These are phyloP conservation scores for Tylopilus sp. DNA, from an alignment of 768 basidiomycete genomes.

Conservation along the genomic window DNA sequence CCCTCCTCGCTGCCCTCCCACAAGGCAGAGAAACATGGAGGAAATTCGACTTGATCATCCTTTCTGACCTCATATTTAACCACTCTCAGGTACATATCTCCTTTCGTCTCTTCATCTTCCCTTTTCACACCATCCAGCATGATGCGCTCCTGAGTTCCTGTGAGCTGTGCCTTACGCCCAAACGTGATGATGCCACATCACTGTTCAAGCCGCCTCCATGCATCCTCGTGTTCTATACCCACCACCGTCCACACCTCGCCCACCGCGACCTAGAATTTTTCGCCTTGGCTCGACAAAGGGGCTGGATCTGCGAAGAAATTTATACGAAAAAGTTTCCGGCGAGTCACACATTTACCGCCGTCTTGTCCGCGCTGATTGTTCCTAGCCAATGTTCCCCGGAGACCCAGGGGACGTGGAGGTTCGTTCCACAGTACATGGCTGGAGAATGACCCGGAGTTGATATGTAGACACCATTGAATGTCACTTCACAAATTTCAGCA, in stretches of 20 bases:
- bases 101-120: neutral
- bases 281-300: conserved; percentile 49
- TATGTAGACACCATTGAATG: too few relatives aligned
- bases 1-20: conserved; percentile 29
- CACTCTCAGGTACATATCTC: conserved; percentile 71
- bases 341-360: conserved; percentile 13
- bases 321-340: conserved; percentile 63
- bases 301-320: conserved; percentile 75
- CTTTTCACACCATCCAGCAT: conserved; percentile 48
- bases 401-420: conserved; percentile 78
- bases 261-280: conserved; percentile 85
- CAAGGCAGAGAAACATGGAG: conserved; percentile 12
- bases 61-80: conserved; percentile 94
- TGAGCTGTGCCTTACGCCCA: conserved; percentile 37
- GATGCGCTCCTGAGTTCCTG: conserved; percentile 77
- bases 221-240: conserved; percentile 84
- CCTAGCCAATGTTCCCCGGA: conserved; percentile 85
- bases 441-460: conserved; percentile 46
- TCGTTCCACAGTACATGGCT: conserved; percentile 83
- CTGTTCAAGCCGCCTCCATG: conserved; percentile 28
- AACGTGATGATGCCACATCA: conserved; percentile 13
- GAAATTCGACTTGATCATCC: conserved; percentile 75
- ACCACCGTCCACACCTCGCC: conserved; percentile 83
- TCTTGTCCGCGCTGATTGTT: neutral
- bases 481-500: too few relatives aligned